phyloP scores from a whole-genome alignment of 192 early-diverging fungal species.

The Coemansia sp. region DNA sequence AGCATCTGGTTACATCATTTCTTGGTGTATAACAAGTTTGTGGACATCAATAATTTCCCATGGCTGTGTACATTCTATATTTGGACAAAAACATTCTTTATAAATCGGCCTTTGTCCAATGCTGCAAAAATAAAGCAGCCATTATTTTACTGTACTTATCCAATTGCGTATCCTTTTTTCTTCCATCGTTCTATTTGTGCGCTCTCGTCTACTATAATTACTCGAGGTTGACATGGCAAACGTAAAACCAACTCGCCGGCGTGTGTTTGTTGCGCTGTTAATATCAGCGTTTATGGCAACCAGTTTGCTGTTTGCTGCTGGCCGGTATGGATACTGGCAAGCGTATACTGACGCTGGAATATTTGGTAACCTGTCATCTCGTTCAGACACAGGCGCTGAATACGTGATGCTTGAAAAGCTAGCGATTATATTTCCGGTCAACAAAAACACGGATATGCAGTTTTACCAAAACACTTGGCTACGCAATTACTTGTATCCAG shows the following conservation, averaged over 20 bases:
- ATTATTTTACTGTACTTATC: background rate
- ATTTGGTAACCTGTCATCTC: background rate
- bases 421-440: constrained; percentile 43
- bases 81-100: background rate
- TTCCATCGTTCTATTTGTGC: background rate
- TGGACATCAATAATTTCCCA: background rate
- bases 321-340: background rate
- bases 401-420: constrained; percentile 16
- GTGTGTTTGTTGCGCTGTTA: background rate
- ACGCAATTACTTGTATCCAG: constrained; percentile 37
- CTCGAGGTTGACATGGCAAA: background rate
- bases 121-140: background rate
- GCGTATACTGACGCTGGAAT: background rate
- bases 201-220: background rate
- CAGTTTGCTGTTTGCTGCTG: background rate
- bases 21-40: too few species aligned
- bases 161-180: background rate
- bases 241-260: background rate
- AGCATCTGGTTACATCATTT: too few species aligned
- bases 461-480: constrained; percentile 51
- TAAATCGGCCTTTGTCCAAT: background rate
- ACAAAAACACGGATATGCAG: constrained; percentile 52
- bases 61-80: background rate
- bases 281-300: background rate
- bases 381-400: background rate